Conservation (phyloP, 2,329 filamentous ascomycete species). For the Sarocladium kiliense region DNA sequence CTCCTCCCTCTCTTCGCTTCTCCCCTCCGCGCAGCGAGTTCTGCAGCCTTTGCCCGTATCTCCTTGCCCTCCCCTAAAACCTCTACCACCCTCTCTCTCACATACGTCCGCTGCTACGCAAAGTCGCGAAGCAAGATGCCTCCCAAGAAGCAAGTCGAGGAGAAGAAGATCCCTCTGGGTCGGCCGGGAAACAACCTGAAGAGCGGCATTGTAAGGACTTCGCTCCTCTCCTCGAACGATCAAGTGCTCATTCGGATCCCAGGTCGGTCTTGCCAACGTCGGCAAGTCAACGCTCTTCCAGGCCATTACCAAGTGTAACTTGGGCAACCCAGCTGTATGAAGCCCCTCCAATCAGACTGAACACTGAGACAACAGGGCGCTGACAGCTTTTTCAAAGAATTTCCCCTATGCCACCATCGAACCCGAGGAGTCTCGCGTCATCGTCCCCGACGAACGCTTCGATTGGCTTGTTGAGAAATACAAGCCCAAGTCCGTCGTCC, state of each 20-base stretch:
- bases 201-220: conserved; percentile 83
- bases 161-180: conserved; percentile 96
- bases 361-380: conserved; percentile 31
- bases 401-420: conserved; percentile 99
- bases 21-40: conserved; percentile 58
- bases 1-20: conserved; percentile 46
- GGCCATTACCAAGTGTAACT: conserved; percentile 94
- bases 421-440: conserved; percentile 93
- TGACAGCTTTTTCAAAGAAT: conserved; percentile 58
- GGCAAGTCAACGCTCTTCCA: conserved; percentile 99
- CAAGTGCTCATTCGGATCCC: conserved; percentile 16
- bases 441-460: conserved; percentile 93
- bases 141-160: conserved; percentile 86
- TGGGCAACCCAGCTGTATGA: conserved; percentile 93
- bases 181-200: conserved; percentile 97
- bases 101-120: conserved; percentile 49
- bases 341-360: conserved; percentile 23
- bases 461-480: conserved; percentile 96
- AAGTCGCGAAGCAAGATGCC: conserved; percentile 74
- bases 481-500: conserved; percentile 95
- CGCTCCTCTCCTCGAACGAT: conserved; percentile 8
- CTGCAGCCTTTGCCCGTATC: conserved; percentile 50
- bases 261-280: conserved; percentile 98
- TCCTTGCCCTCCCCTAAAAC: conserved; percentile 34
- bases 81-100: conserved; percentile 41